Base-by-base conservation (phyloP, 2,329 filamentous ascomycete species). In the Gnomoniopsis sp. region DNA sequence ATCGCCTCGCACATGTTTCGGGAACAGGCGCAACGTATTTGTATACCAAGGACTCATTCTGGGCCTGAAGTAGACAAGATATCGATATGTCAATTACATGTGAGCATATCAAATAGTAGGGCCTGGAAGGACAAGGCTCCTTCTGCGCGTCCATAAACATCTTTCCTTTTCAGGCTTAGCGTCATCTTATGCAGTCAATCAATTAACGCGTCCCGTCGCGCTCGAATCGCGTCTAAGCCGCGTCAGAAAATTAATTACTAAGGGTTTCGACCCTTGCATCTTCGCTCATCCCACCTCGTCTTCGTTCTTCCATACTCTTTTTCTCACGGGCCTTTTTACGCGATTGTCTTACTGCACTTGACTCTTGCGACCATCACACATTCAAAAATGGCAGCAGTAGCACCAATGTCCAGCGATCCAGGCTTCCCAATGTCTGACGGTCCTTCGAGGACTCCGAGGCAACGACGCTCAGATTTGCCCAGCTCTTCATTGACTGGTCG, bases 341-440 rank as follows among this genome's bases (percentile, higher is more conserved):
- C 22, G 41, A 41, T 14, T 17, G 34, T 53, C 3, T 21, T 44
- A 6, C 38, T 47, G 22, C 34, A 30, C 17, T 33, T 41, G 50
- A 44, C 38, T 19, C 38, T 30, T 26, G 50, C 30, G 30, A 52
- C 12, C 44, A 22, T 23, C 48, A 51, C 22, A 30, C 21, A 26
- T 33, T 41, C 26, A n/a, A 58, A 53, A 14, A 67, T 65, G 65
- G 64, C 63, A 22, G 53, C 65, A 49, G 55, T 64, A 60, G 81
- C 82, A 79, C 77, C 79, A 67, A 72, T 79, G 59, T 78, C 82
- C 59, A 85, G 82, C 75, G 82, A 85, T 63, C 74, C 75, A 69
- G 82, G 80, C 65, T 77, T 79, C 66, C 71, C 78, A 66, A 85
- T 85, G 80, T 86, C 83, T 62, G 83, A 86, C 66, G 79, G 74